Evolutionary conservation across 1,284 basidiomycete genomes (phyloP), one percentile per base, ranked within the genome.

Genomic region (Xanthoconium separans): DNA sequence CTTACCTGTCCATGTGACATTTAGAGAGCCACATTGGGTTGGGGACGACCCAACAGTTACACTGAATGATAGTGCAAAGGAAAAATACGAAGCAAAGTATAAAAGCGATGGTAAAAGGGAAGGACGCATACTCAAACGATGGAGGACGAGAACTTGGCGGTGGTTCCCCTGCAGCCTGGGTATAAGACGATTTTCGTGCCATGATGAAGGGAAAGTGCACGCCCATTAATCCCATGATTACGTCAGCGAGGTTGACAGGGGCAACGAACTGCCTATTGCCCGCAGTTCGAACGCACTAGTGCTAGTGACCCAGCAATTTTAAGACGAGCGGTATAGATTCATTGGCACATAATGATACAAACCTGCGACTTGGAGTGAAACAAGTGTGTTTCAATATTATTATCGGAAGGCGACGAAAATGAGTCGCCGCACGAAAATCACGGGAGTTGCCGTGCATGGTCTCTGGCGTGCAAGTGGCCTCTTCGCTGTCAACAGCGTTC

Each of bases 1-100:
- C 75, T 63, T 61, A 87, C 88, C 87, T 57, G 75, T 74, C 87
- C 87, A 90, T 33, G 77, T 73, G 47, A 91, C 61, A 45, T 66
- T 67, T 27, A 90, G 70, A 61, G 79, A 66, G 58, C 81, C 86
- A 62, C 88, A 91, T 64, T 84, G 71, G 0, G 83, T 77, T 2
- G 83, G 78, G 2, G 73, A 24, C 5, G 63, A 62, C 16, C 70
- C 72, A 45, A 75, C 73, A 0, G 77, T 70, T 60, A 84, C 83
- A 40, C 72, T 79, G 71, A 89, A 88, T 34, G 82, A 79, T 41
- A 61, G 56, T 16, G 66, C 71, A 13, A 40, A 18, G 6, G 63
- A 52, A 54, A 64, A 47, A 29, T 49, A 70, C 39, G 48, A 52
- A 54, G 52, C 58, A 49, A 69, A 52, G 40, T 30, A 60, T 46